Percentiles rank a stretch among this genome's conserved stretches.
These are phyloP conservation scores for Corrigiola litoralis DNA, from an alignment of 179 eudicot genomes.

Conservation along the genomic window DNA sequence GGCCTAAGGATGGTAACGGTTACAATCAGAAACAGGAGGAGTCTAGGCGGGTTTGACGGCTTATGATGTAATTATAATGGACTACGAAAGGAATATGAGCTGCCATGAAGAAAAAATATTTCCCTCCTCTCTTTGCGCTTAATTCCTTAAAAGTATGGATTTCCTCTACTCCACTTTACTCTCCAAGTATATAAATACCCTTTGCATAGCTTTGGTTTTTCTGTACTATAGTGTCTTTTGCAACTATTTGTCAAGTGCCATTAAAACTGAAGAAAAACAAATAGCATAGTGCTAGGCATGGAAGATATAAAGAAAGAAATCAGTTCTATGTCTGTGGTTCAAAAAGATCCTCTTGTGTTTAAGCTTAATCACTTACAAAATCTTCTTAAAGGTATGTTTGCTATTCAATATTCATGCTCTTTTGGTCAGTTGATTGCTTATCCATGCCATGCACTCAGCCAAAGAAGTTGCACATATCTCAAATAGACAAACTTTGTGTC, in stretches of 20 bases:
- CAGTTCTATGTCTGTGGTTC: conserved; percentile 28
- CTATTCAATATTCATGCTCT: background rate
- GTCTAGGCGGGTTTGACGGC: conserved; percentile 47
- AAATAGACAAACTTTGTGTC: too few relatives aligned
- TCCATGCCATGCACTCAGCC: background rate
- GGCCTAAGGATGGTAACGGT: conserved; percentile 25
- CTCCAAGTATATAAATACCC: background rate
- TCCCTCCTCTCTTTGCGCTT: conserved; percentile 38
- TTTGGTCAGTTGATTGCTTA: background rate
- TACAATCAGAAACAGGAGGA: conserved; percentile 20
- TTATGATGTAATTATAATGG: conserved; percentile 16
- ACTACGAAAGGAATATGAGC: background rate
- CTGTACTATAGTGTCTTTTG: too few relatives aligned
- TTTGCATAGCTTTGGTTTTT: background rate
- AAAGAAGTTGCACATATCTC: background rate
- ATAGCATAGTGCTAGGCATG: conserved; percentile 28
- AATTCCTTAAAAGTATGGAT: conserved; percentile 43
- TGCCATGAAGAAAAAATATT: background rate
- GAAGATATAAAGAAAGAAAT: conserved; percentile 26
- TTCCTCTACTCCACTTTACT: conserved; percentile 9
- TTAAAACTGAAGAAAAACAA: background rate
- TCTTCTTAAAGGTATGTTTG: conserved; percentile 66
- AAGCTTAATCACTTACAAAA: conserved; percentile 72
- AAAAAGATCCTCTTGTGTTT: conserved; percentile 55
- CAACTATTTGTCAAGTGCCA: background rate